These are phyloP conservation scores for Santalum album DNA, from an alignment of 164 flowering plant species.

Conservation along the genomic window DNA sequence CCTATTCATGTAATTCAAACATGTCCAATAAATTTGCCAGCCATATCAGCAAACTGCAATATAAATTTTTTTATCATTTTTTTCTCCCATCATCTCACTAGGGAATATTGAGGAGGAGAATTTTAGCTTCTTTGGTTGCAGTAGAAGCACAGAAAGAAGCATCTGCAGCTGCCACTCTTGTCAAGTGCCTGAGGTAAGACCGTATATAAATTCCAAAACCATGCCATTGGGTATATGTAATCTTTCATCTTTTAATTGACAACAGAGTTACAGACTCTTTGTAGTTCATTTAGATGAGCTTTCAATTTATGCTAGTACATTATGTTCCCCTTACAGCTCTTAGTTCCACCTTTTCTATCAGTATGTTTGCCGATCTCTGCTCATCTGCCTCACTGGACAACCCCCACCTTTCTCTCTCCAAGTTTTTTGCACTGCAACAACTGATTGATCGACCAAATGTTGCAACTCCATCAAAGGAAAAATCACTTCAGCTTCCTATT, in stretches of 20 bases:
- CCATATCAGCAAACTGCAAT: too few relatives aligned
- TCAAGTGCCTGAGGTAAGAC: slow-evolving; percentile 58
- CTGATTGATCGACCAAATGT: slow-evolving; percentile 39
- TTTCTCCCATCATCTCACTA: slow-evolving; percentile 21
- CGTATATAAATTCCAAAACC: too few relatives aligned
- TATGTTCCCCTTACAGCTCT: neutral
- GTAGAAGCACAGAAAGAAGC: slow-evolving; percentile 89
- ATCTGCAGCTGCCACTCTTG: slow-evolving; percentile 48
- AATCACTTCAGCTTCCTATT: slow-evolving; percentile 16
- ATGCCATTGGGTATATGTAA: neutral
- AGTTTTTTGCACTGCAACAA: slow-evolving; percentile 62
- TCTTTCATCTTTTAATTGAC: too few relatives aligned
- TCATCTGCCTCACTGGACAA: slow-evolving; percentile 49
- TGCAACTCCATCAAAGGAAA: slow-evolving; percentile 15
- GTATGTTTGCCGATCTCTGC: slow-evolving; percentile 69
- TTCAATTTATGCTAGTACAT: neutral
- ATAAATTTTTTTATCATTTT: neutral
- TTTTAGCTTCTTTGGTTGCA: slow-evolving; percentile 69
- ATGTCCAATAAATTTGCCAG: too few relatives aligned
- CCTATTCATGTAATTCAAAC: too few relatives aligned
- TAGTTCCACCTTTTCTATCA: slow-evolving; percentile 19
- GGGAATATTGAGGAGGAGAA: slow-evolving; percentile 67
- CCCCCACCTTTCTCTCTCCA: slow-evolving; percentile 46
- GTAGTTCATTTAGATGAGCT: neutral
- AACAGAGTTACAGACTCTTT: too few relatives aligned